Percentiles rank a stretch among this genome's conserved stretches.
phyloP scores from a whole-genome alignment of 306 rosid genomes.

The Cucurbita ficifolia region DNA sequence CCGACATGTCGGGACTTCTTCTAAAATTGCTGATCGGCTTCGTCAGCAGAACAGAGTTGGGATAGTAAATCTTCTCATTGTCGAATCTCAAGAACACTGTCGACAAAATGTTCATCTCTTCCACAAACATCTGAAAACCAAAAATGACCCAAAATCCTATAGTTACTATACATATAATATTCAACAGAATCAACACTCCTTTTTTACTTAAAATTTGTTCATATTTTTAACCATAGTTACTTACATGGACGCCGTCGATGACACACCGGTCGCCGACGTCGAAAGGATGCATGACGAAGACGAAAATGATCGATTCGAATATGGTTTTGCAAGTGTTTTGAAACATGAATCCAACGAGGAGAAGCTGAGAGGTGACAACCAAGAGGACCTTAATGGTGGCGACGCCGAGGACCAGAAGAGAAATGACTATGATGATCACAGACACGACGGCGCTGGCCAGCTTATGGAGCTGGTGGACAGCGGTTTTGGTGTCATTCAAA shows the following conservation, averaged over 20 bases:
- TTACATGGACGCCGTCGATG: constrained; percentile 25
- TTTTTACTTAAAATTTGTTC: no score
- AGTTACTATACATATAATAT: no score
- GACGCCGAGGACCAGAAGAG: constrained; percentile 30
- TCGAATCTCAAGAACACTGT: constrained; percentile 34
- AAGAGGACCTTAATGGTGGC: constrained; percentile 40
- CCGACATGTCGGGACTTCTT: constrained; percentile 44
- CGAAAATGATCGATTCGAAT: constrained; percentile 37
- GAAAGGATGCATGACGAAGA: constrained; percentile 45
- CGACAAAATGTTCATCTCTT: constrained; percentile 39
- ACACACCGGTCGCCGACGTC: constrained; percentile 40
- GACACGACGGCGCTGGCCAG: constrained; percentile 31
- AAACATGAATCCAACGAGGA: constrained; percentile 39
- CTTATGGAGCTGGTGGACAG: constrained; percentile 40
- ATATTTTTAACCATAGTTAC: background rate
- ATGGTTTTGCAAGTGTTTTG: constrained; percentile 44
- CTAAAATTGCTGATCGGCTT: constrained; percentile 39
- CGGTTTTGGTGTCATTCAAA: constrained; percentile 37
- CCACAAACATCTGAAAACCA: constrained; percentile 28
- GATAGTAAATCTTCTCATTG: constrained; percentile 40
- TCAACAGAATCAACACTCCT: no score
- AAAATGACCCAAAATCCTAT: background rate
- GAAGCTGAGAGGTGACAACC: constrained; percentile 35
- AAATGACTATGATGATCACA: constrained; percentile 23
- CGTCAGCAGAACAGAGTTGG: constrained; percentile 35